phyloP scores from a whole-genome alignment of 768 basidiomycete genomes.

The Hericium erinaceus region DNA sequence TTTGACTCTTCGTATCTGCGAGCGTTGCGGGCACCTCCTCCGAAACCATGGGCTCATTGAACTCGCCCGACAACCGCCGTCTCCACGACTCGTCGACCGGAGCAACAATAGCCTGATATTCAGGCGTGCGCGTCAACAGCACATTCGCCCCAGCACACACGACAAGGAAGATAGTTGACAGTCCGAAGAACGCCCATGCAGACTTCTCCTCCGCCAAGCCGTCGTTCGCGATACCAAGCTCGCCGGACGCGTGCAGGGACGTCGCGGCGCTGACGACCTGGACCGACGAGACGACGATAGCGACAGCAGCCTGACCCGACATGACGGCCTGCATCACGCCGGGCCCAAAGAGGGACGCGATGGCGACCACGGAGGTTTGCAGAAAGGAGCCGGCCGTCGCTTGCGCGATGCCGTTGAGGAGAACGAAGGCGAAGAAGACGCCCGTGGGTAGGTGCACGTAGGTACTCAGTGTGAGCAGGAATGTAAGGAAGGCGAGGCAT shows the following conservation, averaged over 20 bases:
- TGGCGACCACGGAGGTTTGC: slow-evolving; percentile 66
- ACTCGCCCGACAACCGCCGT: slow-evolving; percentile 18
- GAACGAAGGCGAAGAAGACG: slow-evolving; percentile 55
- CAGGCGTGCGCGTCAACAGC: slow-evolving; percentile 49
- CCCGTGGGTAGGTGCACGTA: slow-evolving; percentile 44
- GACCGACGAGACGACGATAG: slow-evolving; percentile 68
- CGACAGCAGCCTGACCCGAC: slow-evolving; percentile 81
- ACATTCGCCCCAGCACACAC: slow-evolving; percentile 42
- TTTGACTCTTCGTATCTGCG: slow-evolving; percentile 31
- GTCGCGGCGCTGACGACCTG: slow-evolving; percentile 59
- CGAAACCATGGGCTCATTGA: slow-evolving; percentile 30
- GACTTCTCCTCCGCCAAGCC: slow-evolving; percentile 55
- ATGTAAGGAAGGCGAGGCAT: slow-evolving; percentile 42
- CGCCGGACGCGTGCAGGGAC: slow-evolving; percentile 33
- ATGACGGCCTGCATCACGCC: slow-evolving; percentile 64
- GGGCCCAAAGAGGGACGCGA: slow-evolving; percentile 76
- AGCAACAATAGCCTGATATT: slow-evolving; percentile 47
- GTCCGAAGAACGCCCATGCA: slow-evolving; percentile 63
- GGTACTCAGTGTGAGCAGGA: slow-evolving; percentile 58
- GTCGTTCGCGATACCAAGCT: slow-evolving; percentile 11
- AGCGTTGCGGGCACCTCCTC: slow-evolving; percentile 15
- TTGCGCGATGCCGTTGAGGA: slow-evolving; percentile 51
- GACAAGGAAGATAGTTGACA: slow-evolving; percentile 59
- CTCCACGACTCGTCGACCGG: slow-evolving; percentile 29
- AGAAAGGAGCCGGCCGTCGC: slow-evolving; percentile 63